Conservation (phyloP, 768 basidiomycete species). For the Suillus luteus region DNA sequence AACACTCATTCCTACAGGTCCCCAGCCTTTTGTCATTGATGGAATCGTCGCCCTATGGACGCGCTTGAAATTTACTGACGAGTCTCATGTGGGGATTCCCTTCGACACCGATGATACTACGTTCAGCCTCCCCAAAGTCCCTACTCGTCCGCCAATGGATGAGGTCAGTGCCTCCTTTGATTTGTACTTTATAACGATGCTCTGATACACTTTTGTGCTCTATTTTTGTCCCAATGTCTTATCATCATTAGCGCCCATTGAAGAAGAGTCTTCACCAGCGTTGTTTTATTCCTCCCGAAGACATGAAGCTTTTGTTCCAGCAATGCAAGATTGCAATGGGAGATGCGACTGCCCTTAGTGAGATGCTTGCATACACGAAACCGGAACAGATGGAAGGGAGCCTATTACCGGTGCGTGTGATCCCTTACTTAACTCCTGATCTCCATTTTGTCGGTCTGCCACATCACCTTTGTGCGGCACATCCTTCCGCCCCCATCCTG, state of each 20-base stretch:
- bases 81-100: slow-evolving; percentile 83
- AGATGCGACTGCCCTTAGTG: slow-evolving; percentile 74
- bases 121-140: slow-evolving; percentile 64
- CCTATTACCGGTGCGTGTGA: slow-evolving; percentile 63
- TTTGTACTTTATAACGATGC: neutral
- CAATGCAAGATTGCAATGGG: slow-evolving; percentile 84
- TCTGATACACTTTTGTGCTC: neutral
- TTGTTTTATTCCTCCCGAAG: slow-evolving; percentile 63
- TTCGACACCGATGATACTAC: slow-evolving; percentile 78
- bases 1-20: neutral
- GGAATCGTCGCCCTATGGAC: slow-evolving; percentile 58
- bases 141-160: slow-evolving; percentile 8
- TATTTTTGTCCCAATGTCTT: neutral
- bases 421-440: neutral
- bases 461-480: neutral
- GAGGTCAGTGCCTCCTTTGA: neutral
- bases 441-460: no score
- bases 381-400: slow-evolving; percentile 67
- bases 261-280: slow-evolving; percentile 23
- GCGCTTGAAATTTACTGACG: slow-evolving; percentile 74
- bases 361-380: slow-evolving; percentile 67
- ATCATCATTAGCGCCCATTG: neutral
- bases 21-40: no score
- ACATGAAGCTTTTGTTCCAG: slow-evolving; percentile 78
- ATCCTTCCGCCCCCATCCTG: neutral